phyloP scores from a whole-genome alignment of 208 protist genomes.

The Trypanosoma vivax region DNA sequence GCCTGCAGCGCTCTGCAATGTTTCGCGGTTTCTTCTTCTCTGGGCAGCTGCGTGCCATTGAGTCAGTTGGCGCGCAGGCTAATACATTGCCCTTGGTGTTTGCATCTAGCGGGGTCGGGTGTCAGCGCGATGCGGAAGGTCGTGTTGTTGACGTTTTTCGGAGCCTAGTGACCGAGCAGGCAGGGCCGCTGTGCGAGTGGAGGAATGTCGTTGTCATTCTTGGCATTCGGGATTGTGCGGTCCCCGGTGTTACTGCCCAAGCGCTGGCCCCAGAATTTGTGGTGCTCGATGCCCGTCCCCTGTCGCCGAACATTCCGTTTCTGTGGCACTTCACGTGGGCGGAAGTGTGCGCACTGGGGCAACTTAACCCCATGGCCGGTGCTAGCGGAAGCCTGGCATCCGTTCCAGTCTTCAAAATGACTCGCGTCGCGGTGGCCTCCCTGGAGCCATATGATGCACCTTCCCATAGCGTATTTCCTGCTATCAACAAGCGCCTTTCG shows the following conservation, averaged over 20 bases:
- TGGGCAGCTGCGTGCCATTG: slow-evolving; percentile 24
- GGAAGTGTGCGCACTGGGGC: slow-evolving; percentile 36
- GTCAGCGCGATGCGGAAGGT: slow-evolving; percentile 4
- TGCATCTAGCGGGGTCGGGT: background rate
- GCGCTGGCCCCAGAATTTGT: slow-evolving; percentile 9
- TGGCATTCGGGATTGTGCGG: slow-evolving; percentile 13
- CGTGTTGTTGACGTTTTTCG: slow-evolving; percentile 10
- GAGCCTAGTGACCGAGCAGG: background rate
- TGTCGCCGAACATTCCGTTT: slow-evolving; percentile 30
- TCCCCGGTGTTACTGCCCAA: background rate
- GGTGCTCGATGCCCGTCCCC: slow-evolving; percentile 27
- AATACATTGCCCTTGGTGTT: slow-evolving; percentile 26
- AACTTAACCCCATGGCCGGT: slow-evolving; percentile 5
- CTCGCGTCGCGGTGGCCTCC: slow-evolving; percentile 11
- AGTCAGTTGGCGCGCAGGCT: slow-evolving; percentile 31
- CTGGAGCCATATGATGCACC: slow-evolving; percentile 26
- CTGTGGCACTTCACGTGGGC: slow-evolving; percentile 38
- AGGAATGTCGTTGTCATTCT: slow-evolving; percentile 23
- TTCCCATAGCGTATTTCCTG: slow-evolving; percentile 25
- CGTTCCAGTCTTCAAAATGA: slow-evolving; percentile 28
- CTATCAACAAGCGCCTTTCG: slow-evolving; percentile 16
- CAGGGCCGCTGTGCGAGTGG: background rate
- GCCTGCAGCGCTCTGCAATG: slow-evolving; percentile 17
- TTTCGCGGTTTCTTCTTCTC: slow-evolving; percentile 41
- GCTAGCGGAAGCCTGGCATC: background rate